Percentiles rank a stretch among this genome's conserved stretches.
These are phyloP conservation scores for Trichoderma aggressivum DNA, from an alignment of 2,329 filamentous ascomycete species.

Conservation along the genomic window DNA sequence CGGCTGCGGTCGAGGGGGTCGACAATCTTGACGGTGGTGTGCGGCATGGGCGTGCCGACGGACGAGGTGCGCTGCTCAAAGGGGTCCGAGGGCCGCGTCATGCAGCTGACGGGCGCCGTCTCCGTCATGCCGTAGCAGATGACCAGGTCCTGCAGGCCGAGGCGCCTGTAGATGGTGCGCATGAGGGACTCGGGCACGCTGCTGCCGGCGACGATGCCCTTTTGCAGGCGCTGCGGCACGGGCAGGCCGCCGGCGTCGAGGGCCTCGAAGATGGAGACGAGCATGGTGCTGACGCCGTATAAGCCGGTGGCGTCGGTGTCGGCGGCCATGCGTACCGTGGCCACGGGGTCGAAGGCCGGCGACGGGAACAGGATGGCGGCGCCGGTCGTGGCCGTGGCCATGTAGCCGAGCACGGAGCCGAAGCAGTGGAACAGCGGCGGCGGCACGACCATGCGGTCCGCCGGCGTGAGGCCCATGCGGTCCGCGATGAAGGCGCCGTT, in stretches of 20 bases:
- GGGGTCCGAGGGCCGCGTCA: constrained; percentile 78
- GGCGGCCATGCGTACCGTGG: constrained; percentile 58
- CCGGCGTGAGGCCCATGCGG: constrained; percentile 73
- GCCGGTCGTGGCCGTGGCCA: constrained; percentile 83
- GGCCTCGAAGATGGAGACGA: constrained; percentile 78
- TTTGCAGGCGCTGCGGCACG: constrained; percentile 53
- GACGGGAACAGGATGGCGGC: constrained; percentile 79
- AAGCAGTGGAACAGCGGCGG: constrained; percentile 90
- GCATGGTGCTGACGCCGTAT: constrained; percentile 94
- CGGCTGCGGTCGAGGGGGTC: constrained; percentile 56
- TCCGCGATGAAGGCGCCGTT: constrained; percentile 82
- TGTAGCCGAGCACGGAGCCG: constrained; percentile 87
- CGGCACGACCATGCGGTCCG: constrained; percentile 78
- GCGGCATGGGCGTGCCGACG: constrained; percentile 79
- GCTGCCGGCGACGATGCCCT: constrained; percentile 88
- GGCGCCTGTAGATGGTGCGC: constrained; percentile 65
- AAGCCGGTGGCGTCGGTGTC: constrained; percentile 60
- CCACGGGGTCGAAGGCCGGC: constrained; percentile 79
- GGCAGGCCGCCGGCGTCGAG: constrained; percentile 45
- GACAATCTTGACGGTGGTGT: constrained; percentile 75
- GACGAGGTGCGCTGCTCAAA: constrained; percentile 68
- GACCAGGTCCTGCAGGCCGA: constrained; percentile 79
- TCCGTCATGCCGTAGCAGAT: constrained; percentile 98
- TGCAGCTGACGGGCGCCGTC: constrained; percentile 72
- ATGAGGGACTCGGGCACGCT: constrained; percentile 82